Percentiles rank a stretch among this genome's conserved stretches.
These are phyloP conservation scores for Rehmannia glutinosa DNA, from an alignment of 257 asterid species.

Conservation along the genomic window DNA sequence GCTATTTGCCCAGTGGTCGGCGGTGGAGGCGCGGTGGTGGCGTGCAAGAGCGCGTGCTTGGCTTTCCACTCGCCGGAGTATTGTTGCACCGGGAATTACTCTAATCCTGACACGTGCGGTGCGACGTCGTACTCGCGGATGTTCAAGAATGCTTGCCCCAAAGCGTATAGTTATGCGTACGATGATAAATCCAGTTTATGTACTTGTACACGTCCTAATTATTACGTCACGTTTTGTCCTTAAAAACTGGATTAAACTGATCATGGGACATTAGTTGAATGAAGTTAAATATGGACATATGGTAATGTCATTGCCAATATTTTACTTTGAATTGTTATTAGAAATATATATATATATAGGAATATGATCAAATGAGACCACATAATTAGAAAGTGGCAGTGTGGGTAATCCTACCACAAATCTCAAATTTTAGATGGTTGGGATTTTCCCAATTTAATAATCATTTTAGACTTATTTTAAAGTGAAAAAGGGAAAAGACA, in stretches of 20 bases:
- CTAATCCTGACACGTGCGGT: neutral
- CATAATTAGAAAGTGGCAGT: too few relatives aligned
- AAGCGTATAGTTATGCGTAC: neutral
- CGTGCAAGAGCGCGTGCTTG: slow-evolving; percentile 1
- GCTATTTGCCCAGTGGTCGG: neutral
- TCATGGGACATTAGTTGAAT: neutral
- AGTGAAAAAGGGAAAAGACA: too few relatives aligned
- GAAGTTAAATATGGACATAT: neutral
- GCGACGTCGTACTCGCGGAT: neutral
- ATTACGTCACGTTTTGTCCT: neutral
- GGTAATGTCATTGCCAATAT: too few relatives aligned
- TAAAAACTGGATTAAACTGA: neutral
- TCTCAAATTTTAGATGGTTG: too few relatives aligned
- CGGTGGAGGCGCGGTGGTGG: neutral
- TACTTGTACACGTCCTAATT: neutral
- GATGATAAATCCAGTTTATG: neutral
- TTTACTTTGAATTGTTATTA: too few relatives aligned
- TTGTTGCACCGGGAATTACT: neutral
- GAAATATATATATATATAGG: too few relatives aligned
- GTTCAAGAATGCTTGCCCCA: neutral
- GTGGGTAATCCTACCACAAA: too few relatives aligned
- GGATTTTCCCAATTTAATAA: too few relatives aligned
- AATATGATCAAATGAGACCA: too few relatives aligned
- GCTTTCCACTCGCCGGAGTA: neutral
- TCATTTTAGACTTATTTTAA: too few relatives aligned